Conservation (phyloP, 441 rosid genomes). For the Biscutella auriculata region DNA sequence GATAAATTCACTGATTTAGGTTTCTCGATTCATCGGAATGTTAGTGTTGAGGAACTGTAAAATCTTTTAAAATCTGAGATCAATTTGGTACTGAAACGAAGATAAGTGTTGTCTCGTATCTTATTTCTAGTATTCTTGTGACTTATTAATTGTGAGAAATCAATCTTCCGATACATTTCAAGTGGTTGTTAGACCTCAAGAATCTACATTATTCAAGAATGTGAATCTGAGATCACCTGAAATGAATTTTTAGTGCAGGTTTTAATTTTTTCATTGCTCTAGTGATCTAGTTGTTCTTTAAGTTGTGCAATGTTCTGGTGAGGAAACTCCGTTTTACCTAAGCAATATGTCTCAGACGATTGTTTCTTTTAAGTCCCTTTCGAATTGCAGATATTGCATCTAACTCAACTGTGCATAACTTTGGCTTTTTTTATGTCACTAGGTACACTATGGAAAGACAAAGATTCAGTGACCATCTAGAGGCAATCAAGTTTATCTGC, state of each 20-base stretch:
- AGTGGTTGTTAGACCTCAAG: no score
- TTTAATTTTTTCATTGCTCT: background rate
- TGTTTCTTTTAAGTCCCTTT: background rate
- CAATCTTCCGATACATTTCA: no score
- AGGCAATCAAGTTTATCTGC: conserved; percentile 97
- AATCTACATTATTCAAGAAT: background rate
- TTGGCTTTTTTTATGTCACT: background rate
- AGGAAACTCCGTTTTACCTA: background rate
- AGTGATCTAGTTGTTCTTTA: background rate
- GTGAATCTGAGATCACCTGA: background rate
- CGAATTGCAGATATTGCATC: background rate
- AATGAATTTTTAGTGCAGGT: background rate
- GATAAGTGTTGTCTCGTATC: no score
- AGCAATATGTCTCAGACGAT: background rate
- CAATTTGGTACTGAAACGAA: conserved; percentile 6
- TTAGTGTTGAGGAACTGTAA: background rate
- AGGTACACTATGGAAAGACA: conserved; percentile 97
- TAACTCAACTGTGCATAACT: background rate
- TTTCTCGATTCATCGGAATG: background rate
- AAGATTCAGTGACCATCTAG: conserved; percentile 78
- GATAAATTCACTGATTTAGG: background rate
- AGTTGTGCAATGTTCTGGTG: background rate
- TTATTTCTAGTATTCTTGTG: background rate
- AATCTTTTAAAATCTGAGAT: background rate
- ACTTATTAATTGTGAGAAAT: background rate